Evolutionary conservation across 257 asterid genomes (phyloP).

Genomic region (Thymus quinquecostatus): DNA sequence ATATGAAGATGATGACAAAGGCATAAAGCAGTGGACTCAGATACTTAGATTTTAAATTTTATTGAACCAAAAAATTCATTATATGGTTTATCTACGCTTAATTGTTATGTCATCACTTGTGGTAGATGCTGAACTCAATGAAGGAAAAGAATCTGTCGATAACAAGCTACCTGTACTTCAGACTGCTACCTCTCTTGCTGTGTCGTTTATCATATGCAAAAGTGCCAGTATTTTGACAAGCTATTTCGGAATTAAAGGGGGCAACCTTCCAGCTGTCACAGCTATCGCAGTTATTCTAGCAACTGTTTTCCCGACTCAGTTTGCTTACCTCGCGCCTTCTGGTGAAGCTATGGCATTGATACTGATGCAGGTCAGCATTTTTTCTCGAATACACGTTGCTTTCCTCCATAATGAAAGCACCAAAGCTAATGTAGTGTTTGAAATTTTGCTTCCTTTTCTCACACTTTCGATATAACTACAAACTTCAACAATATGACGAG

Average conservation of each 20-base stretch:
- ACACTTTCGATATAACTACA: not conserved
- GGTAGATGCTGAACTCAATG: slow-evolving; percentile 44
- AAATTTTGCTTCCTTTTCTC: not conserved
- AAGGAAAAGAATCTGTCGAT: slow-evolving; percentile 52
- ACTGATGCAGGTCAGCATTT: slow-evolving; percentile 74
- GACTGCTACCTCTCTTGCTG: slow-evolving; percentile 73
- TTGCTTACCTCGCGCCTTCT: slow-evolving; percentile 83
- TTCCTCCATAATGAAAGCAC: not conserved
- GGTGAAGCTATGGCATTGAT: slow-evolving; percentile 94
- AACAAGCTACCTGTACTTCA: slow-evolving; percentile 73
- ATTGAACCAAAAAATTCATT: not conserved
- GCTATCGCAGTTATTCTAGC: slow-evolving; percentile 81
- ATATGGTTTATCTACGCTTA: not conserved
- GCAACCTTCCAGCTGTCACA: slow-evolving; percentile 79
- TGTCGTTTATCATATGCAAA: slow-evolving; percentile 78
- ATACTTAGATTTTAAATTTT: not conserved
- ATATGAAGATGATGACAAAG: not conserved
- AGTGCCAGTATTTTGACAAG: slow-evolving; percentile 51
- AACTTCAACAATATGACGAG: not conserved
- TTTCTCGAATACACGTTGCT: not conserved
- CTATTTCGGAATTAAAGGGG: slow-evolving; percentile 80
- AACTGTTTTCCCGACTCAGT: slow-evolving; percentile 69
- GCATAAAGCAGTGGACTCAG: not conserved
- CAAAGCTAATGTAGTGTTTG: not conserved
- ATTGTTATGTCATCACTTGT: slow-evolving; percentile 2